phyloP scores from a whole-genome alignment of 2,329 filamentous ascomycete species.

The Alternaria infectoria region DNA sequence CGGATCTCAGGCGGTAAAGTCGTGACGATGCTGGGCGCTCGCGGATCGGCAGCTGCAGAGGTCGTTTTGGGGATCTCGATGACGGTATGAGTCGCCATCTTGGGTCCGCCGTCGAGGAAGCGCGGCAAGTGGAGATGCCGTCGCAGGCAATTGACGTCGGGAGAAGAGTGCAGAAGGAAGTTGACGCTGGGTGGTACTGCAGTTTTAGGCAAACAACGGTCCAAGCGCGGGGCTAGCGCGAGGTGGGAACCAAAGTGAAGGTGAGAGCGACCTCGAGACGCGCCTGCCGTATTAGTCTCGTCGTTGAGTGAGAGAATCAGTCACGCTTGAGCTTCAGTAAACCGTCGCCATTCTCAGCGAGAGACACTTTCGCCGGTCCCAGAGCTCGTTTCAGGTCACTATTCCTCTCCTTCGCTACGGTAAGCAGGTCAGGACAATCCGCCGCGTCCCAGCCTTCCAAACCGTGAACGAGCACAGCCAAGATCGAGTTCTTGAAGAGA shows the following conservation, averaged over 20 bases:
- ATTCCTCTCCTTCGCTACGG: neutral
- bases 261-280: neutral
- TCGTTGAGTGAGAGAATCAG: neutral
- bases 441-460: neutral
- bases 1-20: neutral
- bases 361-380: neutral
- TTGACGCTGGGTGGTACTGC: neutral
- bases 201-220: neutral
- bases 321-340: neutral
- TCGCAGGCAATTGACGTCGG: neutral
- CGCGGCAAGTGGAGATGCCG: neutral
- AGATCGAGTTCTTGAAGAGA: neutral
- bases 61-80: neutral
- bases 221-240: neutral
- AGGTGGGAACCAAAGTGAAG: neutral
- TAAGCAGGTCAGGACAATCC: neutral
- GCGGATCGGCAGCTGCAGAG: neutral
- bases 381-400: neutral
- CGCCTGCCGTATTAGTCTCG: neutral
- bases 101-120: neutral
- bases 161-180: fast-evolving
- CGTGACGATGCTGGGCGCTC: neutral
- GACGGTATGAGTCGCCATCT: neutral
- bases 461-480: neutral
- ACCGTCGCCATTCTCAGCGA: neutral